Evolutionary conservation across 2,329 filamentous ascomycete genomes (phyloP), one percentile per base, ranked within the genome.

Genomic region (Fusarium pininemorale): DNA sequence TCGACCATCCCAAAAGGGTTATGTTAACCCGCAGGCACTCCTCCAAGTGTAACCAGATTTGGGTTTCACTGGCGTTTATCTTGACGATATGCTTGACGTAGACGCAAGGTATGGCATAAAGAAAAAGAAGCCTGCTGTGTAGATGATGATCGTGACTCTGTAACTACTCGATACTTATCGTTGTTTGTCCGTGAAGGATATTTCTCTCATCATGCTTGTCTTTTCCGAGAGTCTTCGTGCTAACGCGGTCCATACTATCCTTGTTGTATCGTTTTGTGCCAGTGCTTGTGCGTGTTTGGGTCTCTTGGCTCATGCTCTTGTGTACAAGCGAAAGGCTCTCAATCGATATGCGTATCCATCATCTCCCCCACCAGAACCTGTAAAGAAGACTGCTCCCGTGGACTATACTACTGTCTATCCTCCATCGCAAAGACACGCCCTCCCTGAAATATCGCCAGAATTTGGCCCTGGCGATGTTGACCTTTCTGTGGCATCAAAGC

Each of bases 361-460:
- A 12, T 68, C 60, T 32, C 66, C 69, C 15, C 69, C 71, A 5
- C 55, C 70, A 2, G 72, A 72, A 8, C 72, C 74, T 8, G 58
- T 74, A 3, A 78, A 70, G 44, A 76, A 67, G 39, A 44, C 38
- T 3, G n/a, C 54, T 6, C 39, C 61, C 5, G 71, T 64, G 1
- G 78, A 80, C 13, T 81, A 81, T 8, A 73, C 69, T 5, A 73
- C 60, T 3, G 74, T 74, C 4, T 81, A 79, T 24, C 80, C 80
- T 4, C 79, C 80, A 1, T 76, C 78, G 4, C 79, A 75, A 18
- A 67, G 77, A 16, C 41, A 63, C 15, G 13, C 44, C 4, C 72
- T 81, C 3, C 32, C 61, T 2, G 66, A 73, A 7, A 57, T 73
- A 24, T 73, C 66, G 0, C 18, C 50, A 8, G 26, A 39, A 0